These are phyloP conservation scores for Aspergillus fructus DNA, from an alignment of 2,329 filamentous ascomycete species.

Conservation along the genomic window DNA sequence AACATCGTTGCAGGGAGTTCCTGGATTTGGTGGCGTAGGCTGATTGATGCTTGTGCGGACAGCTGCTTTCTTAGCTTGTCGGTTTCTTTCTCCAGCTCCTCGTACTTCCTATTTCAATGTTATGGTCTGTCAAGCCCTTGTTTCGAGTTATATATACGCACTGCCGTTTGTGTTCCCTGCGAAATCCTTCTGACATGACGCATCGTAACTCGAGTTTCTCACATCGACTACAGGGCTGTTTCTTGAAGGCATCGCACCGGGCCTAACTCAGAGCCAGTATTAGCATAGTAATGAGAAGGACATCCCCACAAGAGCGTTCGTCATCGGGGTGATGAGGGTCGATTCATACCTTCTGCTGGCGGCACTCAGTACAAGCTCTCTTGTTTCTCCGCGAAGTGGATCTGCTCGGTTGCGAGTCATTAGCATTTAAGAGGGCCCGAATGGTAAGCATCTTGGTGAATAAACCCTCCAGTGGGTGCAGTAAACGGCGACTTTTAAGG, in stretches of 20 bases:
- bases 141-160: conserved; percentile 17
- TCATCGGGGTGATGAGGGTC: background rate
- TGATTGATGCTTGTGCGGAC: background rate
- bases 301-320: background rate
- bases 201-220: conserved; percentile 36
- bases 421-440: background rate
- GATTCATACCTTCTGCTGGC: conserved; percentile 42
- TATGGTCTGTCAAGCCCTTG: background rate
- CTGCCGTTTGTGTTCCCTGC: conserved; percentile 44
- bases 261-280: conserved; percentile 21
- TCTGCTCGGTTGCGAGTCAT: conserved; percentile 7
- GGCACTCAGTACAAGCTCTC: conserved; percentile 45
- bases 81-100: conserved; percentile 39
- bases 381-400: conserved; percentile 32
- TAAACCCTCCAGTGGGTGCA: background rate
- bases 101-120: conserved; percentile 30
- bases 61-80: conserved; percentile 38
- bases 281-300: too few relatives aligned
- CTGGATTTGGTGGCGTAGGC: background rate
- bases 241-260: conserved; percentile 41
- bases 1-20: background rate
- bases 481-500: background rate
- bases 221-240: conserved; percentile 40
- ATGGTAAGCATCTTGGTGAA: background rate
- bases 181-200: conserved; percentile 44